These are phyloP conservation scores for Sporothrix luriei DNA, from an alignment of 2,329 filamentous ascomycete species.

Conservation along the genomic window DNA sequence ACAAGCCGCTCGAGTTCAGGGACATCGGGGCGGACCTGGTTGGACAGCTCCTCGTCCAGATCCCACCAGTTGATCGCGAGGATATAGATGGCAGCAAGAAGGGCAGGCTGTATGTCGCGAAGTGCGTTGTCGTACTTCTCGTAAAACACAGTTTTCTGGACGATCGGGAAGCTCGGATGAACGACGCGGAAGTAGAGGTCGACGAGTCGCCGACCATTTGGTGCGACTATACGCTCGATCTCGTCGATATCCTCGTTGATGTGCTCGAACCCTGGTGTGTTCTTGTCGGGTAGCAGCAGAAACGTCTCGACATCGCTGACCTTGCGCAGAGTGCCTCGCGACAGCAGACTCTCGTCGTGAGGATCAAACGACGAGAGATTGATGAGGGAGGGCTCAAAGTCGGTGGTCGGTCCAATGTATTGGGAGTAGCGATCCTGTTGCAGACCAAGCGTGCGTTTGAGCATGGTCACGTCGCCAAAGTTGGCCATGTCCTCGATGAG, in stretches of 20 bases:
- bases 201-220: conserved; percentile 64
- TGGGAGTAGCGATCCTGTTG: conserved; percentile 78
- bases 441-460: conserved; percentile 72
- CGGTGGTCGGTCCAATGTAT: conserved; percentile 80
- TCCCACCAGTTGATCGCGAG: conserved; percentile 64
- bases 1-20: conserved; percentile 43
- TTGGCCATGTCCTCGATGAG: conserved; percentile 72
- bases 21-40: conserved; percentile 49
- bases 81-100: conserved; percentile 63
- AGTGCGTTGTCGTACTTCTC: conserved; percentile 62
- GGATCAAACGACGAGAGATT: conserved; percentile 78
- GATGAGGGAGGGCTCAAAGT: conserved; percentile 81
- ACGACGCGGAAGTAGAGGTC: conserved; percentile 68
- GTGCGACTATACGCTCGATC: conserved; percentile 69
- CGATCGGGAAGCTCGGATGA: conserved; percentile 60
- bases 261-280: conserved; percentile 71
- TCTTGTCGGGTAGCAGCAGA: conserved; percentile 74
- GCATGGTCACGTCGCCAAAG: conserved; percentile 65
- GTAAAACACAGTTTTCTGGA: conserved; percentile 64
- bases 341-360: conserved; percentile 75
- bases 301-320: conserved; percentile 79
- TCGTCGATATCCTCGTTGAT: conserved; percentile 65
- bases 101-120: conserved; percentile 60
- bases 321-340: conserved; percentile 69
- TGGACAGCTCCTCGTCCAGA: conserved; percentile 57